Evolutionary conservation across 257 asterid genomes (phyloP).

Genomic region (Solanum ossicruentum): DNA sequence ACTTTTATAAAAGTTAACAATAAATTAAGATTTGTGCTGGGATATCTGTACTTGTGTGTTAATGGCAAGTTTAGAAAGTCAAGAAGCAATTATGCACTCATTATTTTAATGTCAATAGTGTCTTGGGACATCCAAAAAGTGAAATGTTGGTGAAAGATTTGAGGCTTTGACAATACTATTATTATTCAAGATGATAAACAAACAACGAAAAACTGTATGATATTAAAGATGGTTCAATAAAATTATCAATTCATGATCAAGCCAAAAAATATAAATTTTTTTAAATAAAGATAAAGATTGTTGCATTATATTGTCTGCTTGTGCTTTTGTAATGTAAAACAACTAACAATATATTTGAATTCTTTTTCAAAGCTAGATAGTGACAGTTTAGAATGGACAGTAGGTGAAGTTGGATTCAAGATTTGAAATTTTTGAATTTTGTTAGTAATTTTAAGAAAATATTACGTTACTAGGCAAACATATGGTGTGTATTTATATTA

Average conservation of each 20-base stretch:
- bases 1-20: not conserved
- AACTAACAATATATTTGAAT: not conserved
- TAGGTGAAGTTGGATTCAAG: not conserved
- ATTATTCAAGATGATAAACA: not conserved
- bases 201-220: constrained; percentile 1
- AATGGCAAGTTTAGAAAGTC: not conserved
- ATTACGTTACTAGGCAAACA: no score
- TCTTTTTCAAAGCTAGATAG: constrained; percentile 1
- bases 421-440: not conserved
- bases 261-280: not conserved
- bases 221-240: constrained; percentile 35
- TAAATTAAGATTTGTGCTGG: not conserved
- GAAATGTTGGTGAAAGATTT: not conserved
- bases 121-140: not conserved
- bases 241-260: constrained; percentile 48
- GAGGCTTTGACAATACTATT: not conserved
- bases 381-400: not conserved
- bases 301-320: constrained; percentile 29
- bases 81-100: not conserved
- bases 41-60: not conserved
- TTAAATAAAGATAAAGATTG: constrained; percentile 6
- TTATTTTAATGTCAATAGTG: not conserved
- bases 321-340: constrained; percentile 35
- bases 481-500: no score
- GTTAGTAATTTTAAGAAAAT: not conserved